Evolutionary conservation across 1,284 basidiomycete genomes (phyloP), one percentile per base, ranked within the genome.

Genomic region (Sporisorium exsertum): DNA sequence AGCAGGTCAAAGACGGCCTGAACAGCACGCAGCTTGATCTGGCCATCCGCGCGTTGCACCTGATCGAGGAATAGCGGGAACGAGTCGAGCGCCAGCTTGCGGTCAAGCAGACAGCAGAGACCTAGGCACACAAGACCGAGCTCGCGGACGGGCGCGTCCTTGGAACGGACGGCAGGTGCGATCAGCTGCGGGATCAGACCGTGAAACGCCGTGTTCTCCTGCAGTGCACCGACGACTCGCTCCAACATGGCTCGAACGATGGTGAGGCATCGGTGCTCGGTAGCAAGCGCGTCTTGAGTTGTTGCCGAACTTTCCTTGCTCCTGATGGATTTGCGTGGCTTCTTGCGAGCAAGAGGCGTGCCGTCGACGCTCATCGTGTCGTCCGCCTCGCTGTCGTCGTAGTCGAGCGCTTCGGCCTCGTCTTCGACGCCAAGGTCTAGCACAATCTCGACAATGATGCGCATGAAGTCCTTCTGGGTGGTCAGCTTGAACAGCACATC

Each of bases 161-260:
- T 96, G 72, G 93, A 90, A 80, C 92, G 91, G 35, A 98, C 93
- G 1, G 94, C 91, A 0, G 96, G 96, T 33, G 97, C 90, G 77
- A 98, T 94, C 26, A 98, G 88, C 80, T 97, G 94, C 2, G 91
- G 90, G 2, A 98, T 88, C 40, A 98, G 89, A 35, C 96, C 96
- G 82, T 96, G 92, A 51, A 98, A 88, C 0, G 93, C 95, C 2
- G 94, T 94, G 86, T 98, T 96, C 79, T 97, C 95, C 83, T 96
- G 93, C 69, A 98, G 92, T 94, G 81, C 66, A 18, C 81, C 78
- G 3, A 78, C 65, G 24, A 82, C 93, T 18, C 95, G 90, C 87
- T 98, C 95, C 7, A 98, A 88, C 89, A 98, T 91, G 0, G 92
- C 92, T 50, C 93, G 94, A 72, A 94, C 95, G 29, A 99, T 89